Base-by-base conservation (phyloP, 2,329 filamentous ascomycete species). In the Aspergillus sp. region DNA sequence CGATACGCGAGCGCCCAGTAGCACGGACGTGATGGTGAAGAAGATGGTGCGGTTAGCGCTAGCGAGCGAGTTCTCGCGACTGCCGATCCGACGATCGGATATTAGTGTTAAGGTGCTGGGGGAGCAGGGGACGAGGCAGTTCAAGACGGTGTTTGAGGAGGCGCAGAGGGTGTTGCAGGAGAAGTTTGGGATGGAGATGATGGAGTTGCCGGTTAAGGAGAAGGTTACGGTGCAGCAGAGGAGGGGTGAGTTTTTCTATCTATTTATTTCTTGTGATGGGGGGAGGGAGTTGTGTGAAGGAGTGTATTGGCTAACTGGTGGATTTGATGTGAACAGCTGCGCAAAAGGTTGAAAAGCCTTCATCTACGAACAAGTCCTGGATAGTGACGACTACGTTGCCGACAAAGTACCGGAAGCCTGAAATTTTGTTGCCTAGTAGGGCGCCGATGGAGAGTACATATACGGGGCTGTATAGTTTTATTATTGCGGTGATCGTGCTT, bases 141-240 rank as follows among this genome's bases (percentile, higher is more conserved):
- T 97, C 74, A 92, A 87, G 72, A 75, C 78, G 11, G 86, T 97
- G 3, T 97, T 96, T 70, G 84, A 85, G 0, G 81, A 84, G 42
- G 91, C 94, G 44, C 94, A 99, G 74, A 77, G 80, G 36, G 85
- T 90, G 66, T 80, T 99, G 39, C 81, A 83, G 51, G 78, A 79
- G 2, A 83, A 88, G 1, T 98, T 96, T 77, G 95, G 95, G n/a
- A 96, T 98, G 92, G 85, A 93, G 73, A 85, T 99, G 82, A 83
- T 86, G 3, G 93, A 97, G 77, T 81, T 98, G 53, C 92, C 95
- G 0, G 81, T 84, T 1, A 86, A 85, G 70, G 94, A 97, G 70
- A 96, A 92, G 75, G 84, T 90, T 52, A 92, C 92, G 0, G 77
- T 96, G 36, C 87, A 87, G 61, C 90, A 96, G 72, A 86, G 91